Base-by-base conservation (phyloP, 2,329 filamentous ascomycete species). In the Aspergillus japonicus region DNA sequence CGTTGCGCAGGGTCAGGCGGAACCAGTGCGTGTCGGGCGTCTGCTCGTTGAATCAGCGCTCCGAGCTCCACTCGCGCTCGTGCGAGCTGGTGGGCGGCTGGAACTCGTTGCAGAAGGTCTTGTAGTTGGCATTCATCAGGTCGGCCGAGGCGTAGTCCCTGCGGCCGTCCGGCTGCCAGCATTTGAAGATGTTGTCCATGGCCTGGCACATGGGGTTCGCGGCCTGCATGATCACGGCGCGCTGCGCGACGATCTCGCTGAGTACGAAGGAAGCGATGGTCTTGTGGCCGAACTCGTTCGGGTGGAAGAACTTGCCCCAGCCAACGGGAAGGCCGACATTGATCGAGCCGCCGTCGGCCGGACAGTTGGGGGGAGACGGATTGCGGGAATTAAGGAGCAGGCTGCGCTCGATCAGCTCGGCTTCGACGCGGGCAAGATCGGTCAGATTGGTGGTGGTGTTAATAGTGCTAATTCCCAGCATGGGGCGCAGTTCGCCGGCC, bases 261-360 rank as follows among this genome's bases (percentile, higher is more conserved):
- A 62, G 47, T 4, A 52, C 57, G 48, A 55, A 62, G 5, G 62
- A 62, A 3, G 64, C 64, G 48, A 68, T 63, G 10, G 62, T 59
- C 10, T 50, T 26, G 26, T 67, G 65, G 33, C 66, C 65, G 4
- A 54, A 16, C 24, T 62, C 55, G 51, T 74, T 77, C 11, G 75
- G 73, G 58, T 77, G 75, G 60, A 77, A 77, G 52, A 67, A 67
- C 29, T 62, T 64, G 8, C 66, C 68, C 52, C 74, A 60, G 11
- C 48, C 60, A 66, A 75, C 73, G 7, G 73, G 75, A n/a, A 73
- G 56, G 5, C 60, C 52, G 4, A 47, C 14, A 2, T 69, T 68
- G 3, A 48, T 19, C 1, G 19, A 39, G 5, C 24, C 42, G 5
- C 23, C 26, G 33, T 58, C 47, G 4, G 44, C 54, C 8, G 47